Percentiles rank a stretch among this genome's conserved stretches.
These are phyloP conservation scores for Plasmodium knowlesi DNA, from an alignment of 169 alveolate species.

Conservation along the genomic window DNA sequence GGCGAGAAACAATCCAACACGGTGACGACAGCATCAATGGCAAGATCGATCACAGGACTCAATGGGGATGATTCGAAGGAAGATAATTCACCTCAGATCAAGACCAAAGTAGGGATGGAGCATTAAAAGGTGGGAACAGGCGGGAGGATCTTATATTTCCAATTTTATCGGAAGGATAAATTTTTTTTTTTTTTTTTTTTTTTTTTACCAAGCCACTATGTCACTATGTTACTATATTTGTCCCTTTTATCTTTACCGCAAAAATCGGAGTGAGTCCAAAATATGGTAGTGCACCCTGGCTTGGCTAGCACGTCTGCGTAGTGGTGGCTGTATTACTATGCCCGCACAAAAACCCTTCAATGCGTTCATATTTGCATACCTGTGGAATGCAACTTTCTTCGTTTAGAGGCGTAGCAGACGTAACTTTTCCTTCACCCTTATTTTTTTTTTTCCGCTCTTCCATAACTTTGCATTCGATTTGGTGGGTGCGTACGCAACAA, in stretches of 20 bases:
- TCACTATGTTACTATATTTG: no score
- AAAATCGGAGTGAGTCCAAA: background rate
- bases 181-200: no score
- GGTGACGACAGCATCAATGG: background rate
- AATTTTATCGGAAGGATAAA: background rate
- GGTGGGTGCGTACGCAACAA: background rate
- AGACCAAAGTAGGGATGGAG: background rate
- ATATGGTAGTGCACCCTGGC: background rate
- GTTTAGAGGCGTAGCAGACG: background rate
- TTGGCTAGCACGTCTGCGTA: background rate
- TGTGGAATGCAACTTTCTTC: background rate
- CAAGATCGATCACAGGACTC: background rate
- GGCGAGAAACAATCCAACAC: background rate
- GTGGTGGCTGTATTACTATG: background rate
- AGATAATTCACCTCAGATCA: background rate
- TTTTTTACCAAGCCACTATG: background rate
- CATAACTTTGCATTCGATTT: background rate
- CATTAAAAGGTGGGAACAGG: background rate
- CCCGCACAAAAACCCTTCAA: background rate
- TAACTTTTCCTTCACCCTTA: background rate
- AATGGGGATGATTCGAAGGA: background rate
- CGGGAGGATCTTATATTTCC: background rate
- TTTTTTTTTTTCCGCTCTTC: background rate
- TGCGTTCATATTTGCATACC: background rate
- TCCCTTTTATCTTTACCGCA: background rate